Evolutionary conservation across 2,329 filamentous ascomycete species (phyloP), one percentile per base, ranked within the genome.

Genomic region (Chalaropsis thielavioides): DNA sequence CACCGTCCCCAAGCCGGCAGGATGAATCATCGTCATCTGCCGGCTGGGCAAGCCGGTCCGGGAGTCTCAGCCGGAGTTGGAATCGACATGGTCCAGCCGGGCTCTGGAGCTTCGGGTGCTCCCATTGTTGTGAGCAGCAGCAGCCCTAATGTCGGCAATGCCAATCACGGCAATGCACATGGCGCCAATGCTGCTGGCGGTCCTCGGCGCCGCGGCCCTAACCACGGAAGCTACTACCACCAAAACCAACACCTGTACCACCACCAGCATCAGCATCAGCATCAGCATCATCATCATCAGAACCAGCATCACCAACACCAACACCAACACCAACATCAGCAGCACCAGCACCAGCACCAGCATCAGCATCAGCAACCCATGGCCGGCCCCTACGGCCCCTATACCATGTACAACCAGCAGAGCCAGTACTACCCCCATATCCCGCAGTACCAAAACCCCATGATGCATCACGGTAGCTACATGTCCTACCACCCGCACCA

Each of bases 1-100:
- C 63, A 68, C 59, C 67, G 72, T 70, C 74, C 82, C 81, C 80
- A 83, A 77, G 82, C 82, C 83, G 84, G 83, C 83, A 89, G 81
- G 85, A 90, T 90, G 86, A 87, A 85, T 79, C 79, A 79, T 77
- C 81, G 80, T 81, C 84, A 87, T 86, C 84, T 87, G 84, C 84
- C 85, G 83, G 84, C 84, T 83, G 86, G 86, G 81, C 84, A 85
- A 77, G 80, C 80, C 75, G 80, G 83, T 77, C 80, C 78, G 72
- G 78, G 77, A 72, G 75, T 72, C 59, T 40, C 64, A 61, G 41
- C 49, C 22, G 65, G 62, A 62, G 61, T 63, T 19, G 61, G 40
- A 31, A 27, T 51, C 46, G 66, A 67, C 35, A 67, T 67, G 41
- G 63, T 40, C 63, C 71, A 69, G 66, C 71, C 71, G 69, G 70